A percentile compares a stretch with the other conserved stretches of the same genome.
Conservation (phyloP, 768 basidiomycete genomes). For the Mrakia blollopis region DNA sequence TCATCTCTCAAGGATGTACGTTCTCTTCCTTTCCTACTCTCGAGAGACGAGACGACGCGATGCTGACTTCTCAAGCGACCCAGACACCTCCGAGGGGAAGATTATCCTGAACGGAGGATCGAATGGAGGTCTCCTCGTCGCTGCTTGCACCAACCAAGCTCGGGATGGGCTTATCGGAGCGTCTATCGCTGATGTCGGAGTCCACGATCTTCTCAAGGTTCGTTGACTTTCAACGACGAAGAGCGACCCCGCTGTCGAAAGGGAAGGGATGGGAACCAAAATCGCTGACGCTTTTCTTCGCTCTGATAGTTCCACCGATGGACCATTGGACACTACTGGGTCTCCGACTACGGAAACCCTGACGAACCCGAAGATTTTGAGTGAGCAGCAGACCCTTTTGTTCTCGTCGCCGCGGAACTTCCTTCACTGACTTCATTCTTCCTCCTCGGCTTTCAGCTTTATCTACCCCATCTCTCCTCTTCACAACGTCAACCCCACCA, state of each 20-base stretch:
- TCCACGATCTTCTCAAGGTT: conserved; percentile 72
- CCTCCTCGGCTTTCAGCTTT: background rate
- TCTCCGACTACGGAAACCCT: conserved; percentile 70
- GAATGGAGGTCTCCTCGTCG: conserved; percentile 60
- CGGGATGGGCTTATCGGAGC: conserved; percentile 72
- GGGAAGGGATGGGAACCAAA: too few species aligned
- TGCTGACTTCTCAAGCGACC: too few species aligned
- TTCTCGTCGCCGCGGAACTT: background rate
- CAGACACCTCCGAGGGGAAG: background rate
- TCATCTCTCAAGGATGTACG: conserved; percentile 67
- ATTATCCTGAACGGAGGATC: conserved; percentile 24
- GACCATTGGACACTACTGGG: conserved; percentile 77
- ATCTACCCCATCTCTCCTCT: conserved; percentile 60
- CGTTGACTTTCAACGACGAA: background rate
- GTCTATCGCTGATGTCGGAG: conserved; percentile 74
- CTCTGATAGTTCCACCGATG: conserved; percentile 62
- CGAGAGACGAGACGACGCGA: too few species aligned
- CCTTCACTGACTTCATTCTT: background rate
- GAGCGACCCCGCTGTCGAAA: too few species aligned
- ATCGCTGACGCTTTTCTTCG: background rate
- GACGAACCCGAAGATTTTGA: conserved; percentile 73
- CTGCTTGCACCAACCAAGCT: conserved; percentile 76
- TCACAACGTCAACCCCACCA: conserved; percentile 65
- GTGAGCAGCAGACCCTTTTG: conserved; percentile 62
- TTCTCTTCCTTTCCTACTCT: conserved; percentile 36